Percentiles rank a stretch among this genome's conserved stretches.
These are phyloP conservation scores for Erythrobasidium yunnanense DNA, from an alignment of 768 basidiomycete genomes.

Conservation along the genomic window DNA sequence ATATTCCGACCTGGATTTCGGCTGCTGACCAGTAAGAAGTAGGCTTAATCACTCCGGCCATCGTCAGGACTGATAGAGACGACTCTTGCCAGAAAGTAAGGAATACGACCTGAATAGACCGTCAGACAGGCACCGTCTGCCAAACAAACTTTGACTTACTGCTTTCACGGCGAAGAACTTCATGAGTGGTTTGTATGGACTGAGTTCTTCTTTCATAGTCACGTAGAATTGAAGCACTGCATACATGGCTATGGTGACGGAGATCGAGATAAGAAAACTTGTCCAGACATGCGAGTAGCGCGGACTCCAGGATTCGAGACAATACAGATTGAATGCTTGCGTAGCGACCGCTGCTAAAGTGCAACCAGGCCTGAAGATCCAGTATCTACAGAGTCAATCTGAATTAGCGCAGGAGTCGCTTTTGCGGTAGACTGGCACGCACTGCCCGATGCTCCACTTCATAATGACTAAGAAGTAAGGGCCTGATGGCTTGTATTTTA, in stretches of 20 bases:
- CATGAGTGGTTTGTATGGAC: slow-evolving; percentile 53
- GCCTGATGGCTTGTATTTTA: slow-evolving; percentile 52
- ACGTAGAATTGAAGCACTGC: slow-evolving; percentile 60
- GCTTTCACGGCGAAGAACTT: slow-evolving; percentile 62
- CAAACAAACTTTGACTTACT: slow-evolving; percentile 15
- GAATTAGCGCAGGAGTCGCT: no score
- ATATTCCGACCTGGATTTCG: slow-evolving; percentile 61
- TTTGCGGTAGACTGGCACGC: slow-evolving; percentile 56
- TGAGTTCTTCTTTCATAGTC: slow-evolving; percentile 50
- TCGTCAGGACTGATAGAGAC: slow-evolving; percentile 50
- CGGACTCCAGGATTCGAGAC: slow-evolving; percentile 58
- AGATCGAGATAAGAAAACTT: slow-evolving; percentile 53
- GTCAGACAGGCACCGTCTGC: slow-evolving; percentile 8
- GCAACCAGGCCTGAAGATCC: slow-evolving; percentile 20
- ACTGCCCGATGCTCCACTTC: slow-evolving; percentile 69
- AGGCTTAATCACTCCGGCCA: slow-evolving; percentile 55
- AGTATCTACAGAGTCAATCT: slow-evolving; percentile 9
- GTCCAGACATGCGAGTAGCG: slow-evolving; percentile 65
- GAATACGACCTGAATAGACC: slow-evolving; percentile 47
- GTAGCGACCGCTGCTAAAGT: slow-evolving; percentile 19
- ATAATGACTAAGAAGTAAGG: slow-evolving; percentile 57
- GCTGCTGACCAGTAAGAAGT: slow-evolving; percentile 49
- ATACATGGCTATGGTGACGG: slow-evolving; percentile 68
- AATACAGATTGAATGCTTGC: slow-evolving; percentile 51
- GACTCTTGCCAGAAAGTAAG: slow-evolving; percentile 68